Evolutionary conservation across 108 stramenopile species (phyloP).

Genomic region (Skeletonema marinoi): DNA sequence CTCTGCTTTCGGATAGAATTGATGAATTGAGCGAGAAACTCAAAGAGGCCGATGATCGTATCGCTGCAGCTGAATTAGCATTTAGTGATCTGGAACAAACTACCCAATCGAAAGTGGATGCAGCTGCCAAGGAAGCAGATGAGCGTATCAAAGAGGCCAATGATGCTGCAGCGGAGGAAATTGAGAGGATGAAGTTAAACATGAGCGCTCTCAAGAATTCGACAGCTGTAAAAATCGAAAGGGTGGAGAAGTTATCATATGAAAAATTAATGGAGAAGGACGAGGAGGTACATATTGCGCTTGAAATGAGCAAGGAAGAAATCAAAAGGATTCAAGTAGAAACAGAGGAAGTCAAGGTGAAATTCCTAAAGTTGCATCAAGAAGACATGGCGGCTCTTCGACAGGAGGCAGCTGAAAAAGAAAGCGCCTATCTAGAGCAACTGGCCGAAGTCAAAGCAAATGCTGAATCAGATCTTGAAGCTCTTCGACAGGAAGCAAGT

Average conservation of each 20-base stretch:
- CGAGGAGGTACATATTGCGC: not conserved
- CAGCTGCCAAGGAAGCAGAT: slow-evolving; percentile 2
- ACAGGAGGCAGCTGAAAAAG: slow-evolving; percentile 14
- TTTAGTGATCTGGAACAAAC: slow-evolving; percentile 9
- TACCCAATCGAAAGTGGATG: slow-evolving; percentile 18
- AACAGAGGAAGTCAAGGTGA: slow-evolving; percentile 4
- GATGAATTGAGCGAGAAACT: slow-evolving; percentile 35
- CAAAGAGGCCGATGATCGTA: slow-evolving; percentile 12
- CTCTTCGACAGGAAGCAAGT: not conserved
- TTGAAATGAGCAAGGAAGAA: not conserved
- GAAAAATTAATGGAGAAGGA: slow-evolving; percentile 10
- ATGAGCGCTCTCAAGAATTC: slow-evolving; percentile 25
- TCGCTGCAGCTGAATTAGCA: slow-evolving; percentile 12
- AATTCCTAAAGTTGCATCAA: slow-evolving; percentile 7
- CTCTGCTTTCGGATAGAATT: slow-evolving; percentile 28
- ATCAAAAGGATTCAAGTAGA: not conserved
- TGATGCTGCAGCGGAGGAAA: slow-evolving; percentile 15
- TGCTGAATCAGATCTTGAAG: slow-evolving; percentile 5
- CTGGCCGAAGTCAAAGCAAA: slow-evolving; percentile 13
- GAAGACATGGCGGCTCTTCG: slow-evolving; percentile 7
- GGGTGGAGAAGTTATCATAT: slow-evolving; percentile 11
- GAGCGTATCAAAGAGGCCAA: slow-evolving; percentile 17
- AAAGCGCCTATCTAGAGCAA: slow-evolving; percentile 5
- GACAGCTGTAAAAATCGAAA: slow-evolving; percentile 19
- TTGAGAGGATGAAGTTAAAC: slow-evolving; percentile 19